Base-by-base conservation (phyloP, 139 green algal genomes). In the Chlorella sp. region DNA sequence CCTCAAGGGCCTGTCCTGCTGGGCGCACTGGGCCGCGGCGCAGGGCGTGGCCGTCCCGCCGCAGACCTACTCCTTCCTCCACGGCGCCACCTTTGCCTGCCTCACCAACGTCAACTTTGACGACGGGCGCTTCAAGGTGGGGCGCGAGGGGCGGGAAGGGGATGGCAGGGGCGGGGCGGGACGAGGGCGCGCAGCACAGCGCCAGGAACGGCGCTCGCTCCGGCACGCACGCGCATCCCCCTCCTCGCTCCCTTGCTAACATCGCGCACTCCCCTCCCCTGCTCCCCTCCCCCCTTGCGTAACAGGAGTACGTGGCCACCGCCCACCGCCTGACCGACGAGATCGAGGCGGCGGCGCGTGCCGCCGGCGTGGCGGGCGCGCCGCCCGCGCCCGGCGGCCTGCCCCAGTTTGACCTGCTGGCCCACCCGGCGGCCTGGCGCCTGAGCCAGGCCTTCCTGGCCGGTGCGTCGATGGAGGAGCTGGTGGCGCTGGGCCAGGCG, bases 31-130 rank as follows among this genome's bases (percentile, higher is more conserved):
- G 45, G 77, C 69, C 29, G 46, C 3, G 23, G 11, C 74, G 45
- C 78, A 84, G 33, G 71, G 71, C 29, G 73, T 86, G n/a, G 17
- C 59, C 15, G 73, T 85, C 33, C 71, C 71, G 48, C 27, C 36
- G 2, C 55, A 79, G 21, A 59, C 85, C 8, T 79, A 87, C 77
- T 86, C 63, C 51, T 92, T 92, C 73, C 68, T 87, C 63, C 81
- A 86, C 41, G 50, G 60, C 14, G 76, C 75, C 43, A 86, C 83
- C 41, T 93, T 93, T 76, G 77, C 79, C 35, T 91, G 86, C 5
- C 79, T 94, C 12, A 94, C 89, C 67, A 94, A 94, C 63, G 76
- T 93, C 70, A 93, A 91, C 84, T 91, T 91, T 63, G 80, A 87
- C 41, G 68, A 79, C 6, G 62, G 56, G 0, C 79, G 82, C 70